Base-by-base conservation (phyloP, 2,329 filamentous ascomycete species). In the Trichoderma arundinaceum region DNA sequence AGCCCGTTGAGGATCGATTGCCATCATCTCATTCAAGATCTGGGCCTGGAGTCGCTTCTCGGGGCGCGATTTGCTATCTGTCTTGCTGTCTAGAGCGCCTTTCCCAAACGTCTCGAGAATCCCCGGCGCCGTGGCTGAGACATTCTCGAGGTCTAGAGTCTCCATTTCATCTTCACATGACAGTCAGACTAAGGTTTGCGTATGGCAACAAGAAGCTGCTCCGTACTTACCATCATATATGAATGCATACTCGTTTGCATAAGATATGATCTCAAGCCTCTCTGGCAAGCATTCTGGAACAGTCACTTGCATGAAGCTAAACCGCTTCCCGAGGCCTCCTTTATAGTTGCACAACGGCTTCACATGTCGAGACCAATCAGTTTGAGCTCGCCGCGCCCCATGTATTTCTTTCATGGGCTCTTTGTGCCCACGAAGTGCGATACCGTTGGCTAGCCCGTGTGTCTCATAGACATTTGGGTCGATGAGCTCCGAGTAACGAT, bases 241-340 rank as follows among this genome's bases (percentile, higher is more conserved):
- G 33, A 54, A 54, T 4, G 52, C 52, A 39, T 39, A 54, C 33
- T 54, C 52, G 52, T 54, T 54, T 22, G 52, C 52, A 28, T 54
- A 54, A 2, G 52, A 54, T 17, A 54, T 54, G 35, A 54, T 39
- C 17, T 54, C 52, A 5, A 54, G 52, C 17, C 52, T 54, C 52
- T 54, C 52, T n/a, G 52, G 52, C 35, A 54, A 32, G 35, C 52
- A 54, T 15, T 54, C 52, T 5, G 52, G 52, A 6, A 54, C 52
- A 39, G 35, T 39, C 7, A 54, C 52, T 17, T 54, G 52, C 52
- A 54, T 54, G 52, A 54, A 54, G 33, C 52, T 38, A 12, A 54
- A 54, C 10, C 52, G 10, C 12, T 54, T 15, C 8, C 52, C 52
- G 12, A 54, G 52, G 8, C 52, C 52, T 10, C 52, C 52, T 15